Evolutionary conservation across 192 early-diverging fungal species (phyloP), one percentile per base, ranked within the genome.

Genomic region (Haplosporangium gracile): DNA sequence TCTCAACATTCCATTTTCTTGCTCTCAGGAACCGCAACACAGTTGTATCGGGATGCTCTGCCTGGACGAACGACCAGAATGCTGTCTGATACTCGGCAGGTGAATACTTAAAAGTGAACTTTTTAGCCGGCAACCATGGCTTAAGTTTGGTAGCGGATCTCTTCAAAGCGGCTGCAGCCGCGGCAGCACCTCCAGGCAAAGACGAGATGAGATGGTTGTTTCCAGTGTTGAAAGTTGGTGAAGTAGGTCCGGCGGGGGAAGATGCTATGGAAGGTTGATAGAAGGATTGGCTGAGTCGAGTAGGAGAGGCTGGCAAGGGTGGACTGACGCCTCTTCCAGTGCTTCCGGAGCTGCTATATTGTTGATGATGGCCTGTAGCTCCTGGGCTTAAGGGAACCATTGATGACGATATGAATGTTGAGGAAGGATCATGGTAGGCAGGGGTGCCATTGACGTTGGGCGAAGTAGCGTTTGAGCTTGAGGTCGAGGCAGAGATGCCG

Each of bases 1-100:
- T 93, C 70, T 94, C 90, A 10, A 96, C 90, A 70, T 97, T 92
- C 96, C 96, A 98, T 78, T 97, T 97, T 73, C 97, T 91, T 36
- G 97, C 97, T 36, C 97, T 91, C 68, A 98, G 81, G 88, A 96
- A 97, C 18, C 97, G 91, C 57, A 96, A 90, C 75, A 95, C 68
- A 11, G 95, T 84, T 0, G 92, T 90, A 81, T 97, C 96, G 16
- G 94, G 95, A 69, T 95, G 91, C 78, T 96, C 94, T 68, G 83
- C 89, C 75, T 88, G 89, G 55, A 93, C 88, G 38, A 92, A 89
- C 29, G 80, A 82, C 92, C 94, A 95, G 77, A 95, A 95, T 15
- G 92, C 90, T 1, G 85, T 87, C 18, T 92, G 90, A 26, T 95
- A 89, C 20, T 89, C 89, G 16, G 74, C 38, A 2, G 86, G 81